Evolutionary conservation across 345 rosid genomes (phyloP), one percentile per base, ranked within the genome.

Genomic region (Atalantia buxifolia): DNA sequence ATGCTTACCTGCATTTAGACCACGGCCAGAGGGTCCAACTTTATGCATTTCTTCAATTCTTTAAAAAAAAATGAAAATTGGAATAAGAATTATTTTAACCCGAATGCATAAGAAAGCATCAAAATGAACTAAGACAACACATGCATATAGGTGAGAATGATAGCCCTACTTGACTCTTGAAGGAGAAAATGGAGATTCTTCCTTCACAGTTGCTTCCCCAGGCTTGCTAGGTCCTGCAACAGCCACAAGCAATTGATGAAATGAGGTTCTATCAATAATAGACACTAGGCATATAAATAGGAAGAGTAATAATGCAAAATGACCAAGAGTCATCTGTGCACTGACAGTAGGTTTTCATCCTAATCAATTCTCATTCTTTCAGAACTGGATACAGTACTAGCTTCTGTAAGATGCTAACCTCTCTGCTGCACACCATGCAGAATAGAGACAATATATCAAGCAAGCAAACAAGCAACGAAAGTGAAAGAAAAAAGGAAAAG

Each of bases 161-260:
- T 57, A 76, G 42, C 64, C 92, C 67, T 93, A 93, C 99, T 96
- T 96, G 87, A 90, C 92, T 87, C 95, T 90, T 62, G 98, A 86
- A 82, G 98, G 94, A 78, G 98, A 89, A 88, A 92, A 87, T 1
- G 80, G 89, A 71, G 93, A 90, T 76, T 94, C 98, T 85, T 92
- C 98, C 87, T 94, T 94, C 87, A 87, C 69, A 70, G 82, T 75
- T 77, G 74, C 90, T 75, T 92, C 98, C 80, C 91, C 97, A 62
- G 76, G 80, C 84, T 81, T 81, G 72, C 85, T 81, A 48, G 85
- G 74, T 69, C 89, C 90, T 86, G 85, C 28, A 33, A 69, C 61
- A 79, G 61, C 78, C 79, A 73, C 76, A 50, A 66, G 50, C 57
- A 80, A 66, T 27, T 69, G 25, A 68, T 53, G 53, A 66, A 72